Conservation (phyloP, 2,329 filamentous ascomycete species). For the Ceratocystis cacaofunesta region DNA sequence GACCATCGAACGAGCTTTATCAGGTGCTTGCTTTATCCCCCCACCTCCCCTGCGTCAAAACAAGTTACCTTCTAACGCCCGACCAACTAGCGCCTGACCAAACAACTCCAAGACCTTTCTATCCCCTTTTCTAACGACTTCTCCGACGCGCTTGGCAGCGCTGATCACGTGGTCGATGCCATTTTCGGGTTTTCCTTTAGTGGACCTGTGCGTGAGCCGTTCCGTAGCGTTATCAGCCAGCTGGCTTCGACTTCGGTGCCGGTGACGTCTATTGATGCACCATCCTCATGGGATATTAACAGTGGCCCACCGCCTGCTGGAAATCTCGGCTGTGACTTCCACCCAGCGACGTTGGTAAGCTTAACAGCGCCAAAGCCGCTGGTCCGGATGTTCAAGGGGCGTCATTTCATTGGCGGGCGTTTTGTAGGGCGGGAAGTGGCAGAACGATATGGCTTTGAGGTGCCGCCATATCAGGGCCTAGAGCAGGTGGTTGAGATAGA, state of each 20-base stretch:
- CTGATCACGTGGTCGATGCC: slow-evolving; percentile 78
- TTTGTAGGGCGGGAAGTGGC: slow-evolving; percentile 66
- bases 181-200: slow-evolving; percentile 95
- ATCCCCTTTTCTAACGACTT: slow-evolving; percentile 81
- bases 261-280: slow-evolving; percentile 80
- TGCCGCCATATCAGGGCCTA: slow-evolving; percentile 69
- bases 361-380: slow-evolving; percentile 88
- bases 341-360: slow-evolving; percentile 68
- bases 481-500: slow-evolving; percentile 78
- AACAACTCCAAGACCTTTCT: slow-evolving; percentile 68
- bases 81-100: slow-evolving; percentile 51
- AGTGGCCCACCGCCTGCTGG: slow-evolving; percentile 48
- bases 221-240: slow-evolving; percentile 63
- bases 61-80: neutral
- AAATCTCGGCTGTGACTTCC: slow-evolving; percentile 65
- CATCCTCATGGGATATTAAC: slow-evolving; percentile 90
- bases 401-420: slow-evolving; percentile 84
- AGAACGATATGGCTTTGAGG: slow-evolving; percentile 70
- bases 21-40: slow-evolving; percentile 42
- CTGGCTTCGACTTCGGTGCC: slow-evolving; percentile 59
- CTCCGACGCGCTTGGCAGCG: slow-evolving; percentile 43
- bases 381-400: slow-evolving; percentile 66
- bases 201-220: slow-evolving; percentile 84
- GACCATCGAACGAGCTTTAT: slow-evolving; percentile 79
- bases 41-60: neutral